Evolutionary conservation across 495 filamentous ascomycete genomes (phyloP).

Genomic region (Aspergillus campestris): DNA sequence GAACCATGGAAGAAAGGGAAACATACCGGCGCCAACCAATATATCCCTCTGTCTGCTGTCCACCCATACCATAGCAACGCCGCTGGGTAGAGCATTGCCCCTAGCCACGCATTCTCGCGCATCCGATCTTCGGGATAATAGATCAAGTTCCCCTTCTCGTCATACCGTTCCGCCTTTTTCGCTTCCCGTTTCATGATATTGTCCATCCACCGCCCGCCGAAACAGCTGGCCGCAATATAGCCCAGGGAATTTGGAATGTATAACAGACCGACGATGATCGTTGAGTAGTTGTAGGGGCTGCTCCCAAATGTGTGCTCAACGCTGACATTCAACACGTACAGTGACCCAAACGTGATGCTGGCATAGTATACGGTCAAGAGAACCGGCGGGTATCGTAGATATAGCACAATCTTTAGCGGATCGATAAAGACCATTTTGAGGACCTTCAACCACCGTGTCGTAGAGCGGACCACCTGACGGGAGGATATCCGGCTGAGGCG

Average conservation of each 20-base stretch:
- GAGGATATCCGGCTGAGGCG: conserved; percentile 53
- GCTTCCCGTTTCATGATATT: conserved; percentile 82
- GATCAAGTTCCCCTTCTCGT: conserved; percentile 58
- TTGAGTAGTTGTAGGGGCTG: conserved; percentile 65
- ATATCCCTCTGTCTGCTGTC: conserved; percentile 48
- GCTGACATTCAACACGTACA: conserved; percentile 85
- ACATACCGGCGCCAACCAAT: conserved; percentile 57
- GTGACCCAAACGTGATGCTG: conserved; percentile 67
- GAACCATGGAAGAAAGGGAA: background rate
- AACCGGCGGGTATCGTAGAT: conserved; percentile 74
- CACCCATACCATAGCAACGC: conserved; percentile 63
- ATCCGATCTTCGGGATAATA: conserved; percentile 83
- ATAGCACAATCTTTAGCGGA: conserved; percentile 68
- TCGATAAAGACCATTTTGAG: conserved; percentile 67
- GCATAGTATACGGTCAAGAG: conserved; percentile 74
- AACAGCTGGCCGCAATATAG: conserved; percentile 61
- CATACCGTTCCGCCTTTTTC: conserved; percentile 58
- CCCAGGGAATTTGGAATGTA: conserved; percentile 79
- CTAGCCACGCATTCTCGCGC: conserved; percentile 82
- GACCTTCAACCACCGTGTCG: conserved; percentile 41
- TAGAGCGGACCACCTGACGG: conserved; percentile 49
- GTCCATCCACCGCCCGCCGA: conserved; percentile 86
- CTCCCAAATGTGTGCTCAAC: conserved; percentile 66
- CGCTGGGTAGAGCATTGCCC: conserved; percentile 63
- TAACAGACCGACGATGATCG: conserved; percentile 65